A percentile compares a stretch with the other conserved stretches of the same genome.
Evolutionary conservation across 2,329 filamentous ascomycete genomes (phyloP).

Genomic region (Fusarium albosuccineum): DNA sequence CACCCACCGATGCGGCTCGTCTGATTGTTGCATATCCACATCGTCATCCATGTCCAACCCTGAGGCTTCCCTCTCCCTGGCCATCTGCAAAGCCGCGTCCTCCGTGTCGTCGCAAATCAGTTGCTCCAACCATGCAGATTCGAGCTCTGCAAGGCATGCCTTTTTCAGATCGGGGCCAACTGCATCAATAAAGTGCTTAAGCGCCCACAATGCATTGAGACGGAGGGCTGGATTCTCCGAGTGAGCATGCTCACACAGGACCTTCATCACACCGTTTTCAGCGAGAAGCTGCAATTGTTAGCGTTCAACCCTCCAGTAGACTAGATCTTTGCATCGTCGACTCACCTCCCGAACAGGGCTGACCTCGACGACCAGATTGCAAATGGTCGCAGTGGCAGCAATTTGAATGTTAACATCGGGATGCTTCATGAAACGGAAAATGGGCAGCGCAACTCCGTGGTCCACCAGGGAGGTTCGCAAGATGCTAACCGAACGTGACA

Average conservation of each 20-base stretch:
- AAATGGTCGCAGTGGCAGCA: slow-evolving; percentile 85
- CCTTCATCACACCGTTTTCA: slow-evolving; percentile 78
- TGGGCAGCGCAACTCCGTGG: slow-evolving; percentile 80
- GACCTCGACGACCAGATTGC: slow-evolving; percentile 88
- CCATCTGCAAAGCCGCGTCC: slow-evolving; percentile 62
- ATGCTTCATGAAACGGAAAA: slow-evolving; percentile 81
- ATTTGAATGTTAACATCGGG: slow-evolving; percentile 83
- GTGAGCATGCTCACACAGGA: slow-evolving; percentile 86
- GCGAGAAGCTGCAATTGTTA: slow-evolving; percentile 72
- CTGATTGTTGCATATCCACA: slow-evolving; percentile 66
- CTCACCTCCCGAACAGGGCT: slow-evolving; percentile 91
- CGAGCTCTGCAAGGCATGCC: slow-evolving; percentile 81
- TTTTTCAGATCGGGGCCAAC: slow-evolving; percentile 80
- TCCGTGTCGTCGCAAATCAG: slow-evolving; percentile 77
- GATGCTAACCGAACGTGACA: slow-evolving; percentile 87
- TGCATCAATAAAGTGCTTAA: slow-evolving; percentile 88
- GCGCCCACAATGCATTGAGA: slow-evolving; percentile 89
- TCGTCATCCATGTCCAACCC: slow-evolving; percentile 68
- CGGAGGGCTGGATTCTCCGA: slow-evolving; percentile 83
- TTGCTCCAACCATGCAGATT: slow-evolving; percentile 83
- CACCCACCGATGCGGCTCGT: slow-evolving; percentile 58
- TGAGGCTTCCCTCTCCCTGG: slow-evolving; percentile 45
- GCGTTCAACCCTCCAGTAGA: slow-evolving; percentile 5
- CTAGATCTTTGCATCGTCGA: slow-evolving; percentile 29
- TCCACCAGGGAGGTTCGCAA: slow-evolving; percentile 90